Evolutionary conservation across 345 rosid genomes (phyloP).

Genomic region (Rhizophora mangle): DNA sequence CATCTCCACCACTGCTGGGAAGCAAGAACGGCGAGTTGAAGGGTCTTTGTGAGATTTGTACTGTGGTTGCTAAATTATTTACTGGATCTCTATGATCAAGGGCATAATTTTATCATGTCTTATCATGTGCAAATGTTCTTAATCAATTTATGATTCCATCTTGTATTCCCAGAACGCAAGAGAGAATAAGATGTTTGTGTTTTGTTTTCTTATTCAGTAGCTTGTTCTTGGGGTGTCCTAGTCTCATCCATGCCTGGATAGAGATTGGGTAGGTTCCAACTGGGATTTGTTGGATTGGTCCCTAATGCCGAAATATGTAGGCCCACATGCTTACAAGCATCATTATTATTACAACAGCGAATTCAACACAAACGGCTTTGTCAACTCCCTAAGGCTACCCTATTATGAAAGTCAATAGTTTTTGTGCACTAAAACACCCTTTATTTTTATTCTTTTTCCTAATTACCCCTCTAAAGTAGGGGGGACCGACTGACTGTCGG

Average conservation of each 20-base stretch:
- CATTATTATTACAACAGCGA: not conserved
- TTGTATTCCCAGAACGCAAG: too few species aligned
- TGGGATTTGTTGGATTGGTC: not conserved
- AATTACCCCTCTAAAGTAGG: too few species aligned
- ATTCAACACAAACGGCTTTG: not conserved
- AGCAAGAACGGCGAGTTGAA: conserved; percentile 27
- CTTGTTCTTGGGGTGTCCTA: not conserved
- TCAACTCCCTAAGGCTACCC: too few species aligned
- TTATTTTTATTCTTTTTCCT: too few species aligned
- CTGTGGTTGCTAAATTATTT: conserved; percentile 24
- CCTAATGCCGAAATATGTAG: not conserved
- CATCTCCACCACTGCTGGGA: conserved; percentile 12
- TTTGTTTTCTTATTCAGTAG: too few species aligned
- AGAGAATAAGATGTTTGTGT: too few species aligned
- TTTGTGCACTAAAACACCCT: too few species aligned
- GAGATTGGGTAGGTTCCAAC: not conserved
- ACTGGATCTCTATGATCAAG: not conserved
- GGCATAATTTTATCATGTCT: too few species aligned
- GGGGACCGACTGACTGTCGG: too few species aligned
- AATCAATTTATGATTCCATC: too few species aligned
- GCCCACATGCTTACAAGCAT: not conserved
- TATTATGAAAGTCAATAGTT: too few species aligned
- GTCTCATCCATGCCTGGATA: not conserved
- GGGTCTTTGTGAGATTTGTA: conserved; percentile 28
- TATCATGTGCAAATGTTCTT: too few species aligned